Conservation (phyloP, 1,284 basidiomycete species). For the Polyporus tsugae region DNA sequence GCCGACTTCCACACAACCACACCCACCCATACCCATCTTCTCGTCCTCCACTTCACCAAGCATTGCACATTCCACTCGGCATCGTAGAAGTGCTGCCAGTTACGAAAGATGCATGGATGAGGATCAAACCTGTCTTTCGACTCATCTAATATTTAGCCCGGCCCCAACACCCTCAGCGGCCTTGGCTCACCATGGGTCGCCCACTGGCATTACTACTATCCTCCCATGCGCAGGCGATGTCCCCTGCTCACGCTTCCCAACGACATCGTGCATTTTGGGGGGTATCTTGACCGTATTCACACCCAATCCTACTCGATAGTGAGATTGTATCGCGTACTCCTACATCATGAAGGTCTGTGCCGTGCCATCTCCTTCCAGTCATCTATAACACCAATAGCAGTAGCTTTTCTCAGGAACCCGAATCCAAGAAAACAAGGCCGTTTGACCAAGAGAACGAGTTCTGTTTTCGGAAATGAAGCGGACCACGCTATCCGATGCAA, state of each 20-base stretch:
- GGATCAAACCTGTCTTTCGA: no score
- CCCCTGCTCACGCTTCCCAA: neutral
- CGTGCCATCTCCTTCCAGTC: neutral
- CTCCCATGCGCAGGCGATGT: neutral
- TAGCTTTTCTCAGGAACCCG: neutral
- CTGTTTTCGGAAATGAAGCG: slow-evolving; percentile 45
- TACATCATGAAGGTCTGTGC: neutral
- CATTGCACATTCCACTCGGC: no score
- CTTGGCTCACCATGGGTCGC: no score
- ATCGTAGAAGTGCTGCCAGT: no score
- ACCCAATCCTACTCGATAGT: neutral
- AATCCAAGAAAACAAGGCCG: neutral
- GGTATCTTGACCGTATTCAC: neutral
- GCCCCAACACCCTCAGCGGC: no score
- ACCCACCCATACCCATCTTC: no score
- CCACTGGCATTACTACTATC: neutral
- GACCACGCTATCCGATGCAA: slow-evolving; percentile 44
- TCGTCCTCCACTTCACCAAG: no score
- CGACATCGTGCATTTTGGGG: neutral
- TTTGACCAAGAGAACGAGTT: slow-evolving; percentile 10
- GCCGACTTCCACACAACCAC: neutral
- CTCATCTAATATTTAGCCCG: no score
- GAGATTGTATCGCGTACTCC: no score
- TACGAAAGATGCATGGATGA: no score
- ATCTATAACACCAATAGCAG: neutral